Evolutionary conservation across 2,329 filamentous ascomycete genomes (phyloP), one percentile per base, ranked within the genome.

Genomic region (Kalmusia sp.): DNA sequence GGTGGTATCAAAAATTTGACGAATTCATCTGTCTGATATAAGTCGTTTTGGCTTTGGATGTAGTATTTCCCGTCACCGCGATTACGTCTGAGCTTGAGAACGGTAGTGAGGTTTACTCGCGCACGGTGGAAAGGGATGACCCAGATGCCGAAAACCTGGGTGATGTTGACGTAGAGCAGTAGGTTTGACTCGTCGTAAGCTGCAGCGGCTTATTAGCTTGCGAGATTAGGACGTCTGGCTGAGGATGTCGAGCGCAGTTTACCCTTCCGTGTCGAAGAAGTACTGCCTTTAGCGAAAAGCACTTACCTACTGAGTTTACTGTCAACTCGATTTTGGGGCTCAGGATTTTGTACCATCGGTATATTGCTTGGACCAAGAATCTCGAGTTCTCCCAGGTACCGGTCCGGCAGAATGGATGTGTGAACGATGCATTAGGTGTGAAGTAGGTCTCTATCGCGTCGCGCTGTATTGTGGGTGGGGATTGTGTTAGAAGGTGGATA

Each of bases 11-110:
- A 63, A 67, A 96, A 95, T 63, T 88, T 87, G 55, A 93, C 77
- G 57, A 87, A 88, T 61, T 96, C 88, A 43, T 86, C 87, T 1
- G 86, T 80, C 65, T 93, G 90, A 67, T 96, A 96, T 6, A 93
- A 76, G 68, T 96, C 92, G 60, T 96, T 87, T 70, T 96, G 92
- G 15, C 80, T 83, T 6, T 80, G 73, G 58, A 96, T 93, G 69
- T 87, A 90, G 76, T 92, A 95, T 52, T 81, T 82, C 19, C 65
- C 74, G 31, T 64, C 56, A 5, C 45, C 45, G n/a, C 56, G 54
- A 45, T 79, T 73, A 14, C 80, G 80, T 2, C 79, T 79, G 14
- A 93, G 83, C 33, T 83, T 77, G 3, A 93, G 77, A 24, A 92
- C 85, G 0, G 87, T 87, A 14, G 89, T 87, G 9, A 93, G 83